phyloP scores from a whole-genome alignment of 805 yeast species.

The Ogataea glucozyma region DNA sequence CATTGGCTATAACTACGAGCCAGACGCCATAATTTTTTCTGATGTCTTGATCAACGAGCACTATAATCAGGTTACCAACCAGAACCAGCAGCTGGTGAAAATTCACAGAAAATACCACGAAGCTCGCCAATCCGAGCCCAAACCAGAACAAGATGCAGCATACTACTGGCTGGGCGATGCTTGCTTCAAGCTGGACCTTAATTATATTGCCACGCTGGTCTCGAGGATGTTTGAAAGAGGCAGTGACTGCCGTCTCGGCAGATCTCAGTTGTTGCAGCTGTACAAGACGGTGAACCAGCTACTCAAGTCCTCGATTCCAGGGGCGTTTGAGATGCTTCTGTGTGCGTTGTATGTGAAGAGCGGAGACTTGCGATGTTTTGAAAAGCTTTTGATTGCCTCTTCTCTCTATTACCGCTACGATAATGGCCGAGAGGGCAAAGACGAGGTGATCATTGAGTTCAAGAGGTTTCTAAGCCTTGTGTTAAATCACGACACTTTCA shows the following conservation, averaged over 20 bases:
- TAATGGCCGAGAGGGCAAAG: constrained; percentile 17
- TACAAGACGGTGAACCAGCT: constrained; percentile 29
- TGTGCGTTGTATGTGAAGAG: constrained; percentile 10
- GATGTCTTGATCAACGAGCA: constrained; percentile 20
- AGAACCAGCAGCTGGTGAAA: constrained; percentile 25
- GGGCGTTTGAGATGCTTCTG: constrained; percentile 15
- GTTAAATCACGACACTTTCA: constrained; percentile 29
- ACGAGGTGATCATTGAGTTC: constrained; percentile 30
- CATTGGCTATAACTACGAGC: constrained; percentile 27
- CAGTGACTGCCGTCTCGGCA: constrained; percentile 26
- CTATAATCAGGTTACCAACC: constrained; percentile 22
- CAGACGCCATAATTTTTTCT: constrained; percentile 19
- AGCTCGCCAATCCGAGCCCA: background rate
- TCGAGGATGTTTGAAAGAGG: constrained; percentile 26
- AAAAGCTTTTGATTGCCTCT: constrained; percentile 20
- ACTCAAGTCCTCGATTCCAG: constrained; percentile 18
- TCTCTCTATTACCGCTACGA: constrained; percentile 19
- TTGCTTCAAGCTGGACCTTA: constrained; percentile 24
- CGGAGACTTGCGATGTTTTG: constrained; percentile 15
- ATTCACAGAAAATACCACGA: constrained; percentile 6
- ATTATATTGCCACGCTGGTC: constrained; percentile 23
- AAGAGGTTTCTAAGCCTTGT: constrained; percentile 32
- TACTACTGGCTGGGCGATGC: constrained; percentile 17
- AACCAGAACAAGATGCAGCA: too few species aligned
- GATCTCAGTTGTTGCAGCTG: constrained; percentile 27